Conservation (phyloP, 164 flowering plant species). For the Nelumbo lutea region DNA sequence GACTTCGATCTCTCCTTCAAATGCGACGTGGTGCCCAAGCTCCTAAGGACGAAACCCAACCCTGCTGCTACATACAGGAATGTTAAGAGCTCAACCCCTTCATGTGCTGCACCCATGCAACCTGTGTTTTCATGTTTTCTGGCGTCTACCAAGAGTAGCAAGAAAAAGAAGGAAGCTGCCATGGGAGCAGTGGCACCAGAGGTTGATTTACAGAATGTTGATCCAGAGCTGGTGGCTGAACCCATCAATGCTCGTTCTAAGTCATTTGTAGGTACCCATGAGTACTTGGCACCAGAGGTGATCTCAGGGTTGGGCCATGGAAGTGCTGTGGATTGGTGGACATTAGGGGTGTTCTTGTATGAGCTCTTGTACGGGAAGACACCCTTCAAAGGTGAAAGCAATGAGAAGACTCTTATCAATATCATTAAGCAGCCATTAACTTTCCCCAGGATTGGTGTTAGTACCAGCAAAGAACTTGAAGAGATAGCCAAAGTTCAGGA, state of each 20-base stretch:
- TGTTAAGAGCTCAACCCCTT: slow-evolving; percentile 25
- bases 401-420: slow-evolving; percentile 71
- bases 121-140: slow-evolving; percentile 76
- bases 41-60: slow-evolving; percentile 24
- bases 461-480: slow-evolving; percentile 43
- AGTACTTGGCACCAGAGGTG: slow-evolving; percentile 66
- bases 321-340: slow-evolving; percentile 47
- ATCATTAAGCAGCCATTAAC: slow-evolving; percentile 59
- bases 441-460: slow-evolving; percentile 49
- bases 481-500: slow-evolving; percentile 65
- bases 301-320: slow-evolving; percentile 76
- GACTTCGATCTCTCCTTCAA: slow-evolving; percentile 26
- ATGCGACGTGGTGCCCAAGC: slow-evolving; percentile 73
- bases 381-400: slow-evolving; percentile 82
- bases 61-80: slow-evolving; percentile 5
- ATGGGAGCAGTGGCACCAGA: slow-evolving; percentile 12
- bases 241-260: slow-evolving; percentile 63
- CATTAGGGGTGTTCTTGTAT: slow-evolving; percentile 73
- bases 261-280: slow-evolving; percentile 42
- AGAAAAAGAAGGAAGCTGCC: slow-evolving; percentile 8
- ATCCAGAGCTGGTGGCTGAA: slow-evolving; percentile 62
- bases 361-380: slow-evolving; percentile 73
- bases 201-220: slow-evolving; percentile 14
- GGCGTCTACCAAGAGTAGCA: slow-evolving; percentile 16
- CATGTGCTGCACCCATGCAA: slow-evolving; percentile 54